Conservation (phyloP, 75 land plant genomes). For the Larix kaempferi region DNA sequence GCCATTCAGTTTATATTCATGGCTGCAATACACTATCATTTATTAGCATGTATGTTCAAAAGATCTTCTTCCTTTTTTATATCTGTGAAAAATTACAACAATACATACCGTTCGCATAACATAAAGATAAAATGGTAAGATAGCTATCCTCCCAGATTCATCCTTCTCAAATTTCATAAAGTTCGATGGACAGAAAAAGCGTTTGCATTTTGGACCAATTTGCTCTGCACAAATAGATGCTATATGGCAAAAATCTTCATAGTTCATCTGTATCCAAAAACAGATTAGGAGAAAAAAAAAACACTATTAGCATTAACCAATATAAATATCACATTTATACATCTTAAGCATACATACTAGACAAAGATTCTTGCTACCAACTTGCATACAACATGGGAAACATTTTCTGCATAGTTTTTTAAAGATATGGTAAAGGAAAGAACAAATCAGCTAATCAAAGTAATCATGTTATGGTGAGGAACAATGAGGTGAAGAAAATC, state of each 20-base stretch:
- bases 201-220: conserved; percentile 88
- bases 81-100: not conserved
- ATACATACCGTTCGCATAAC: conserved; percentile 96
- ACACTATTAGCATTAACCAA: too few relatives aligned
- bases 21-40: not conserved
- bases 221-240: conserved; percentile 94
- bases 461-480: not conserved
- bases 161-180: conserved; percentile 99
- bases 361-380: not conserved
- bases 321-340: not conserved
- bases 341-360: not conserved
- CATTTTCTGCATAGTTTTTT: too few relatives aligned
- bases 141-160: conserved; percentile 93
- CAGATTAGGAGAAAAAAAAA: too few relatives aligned
- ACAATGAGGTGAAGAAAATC: not conserved
- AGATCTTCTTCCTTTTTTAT: not conserved
- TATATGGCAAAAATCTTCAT: conserved; percentile 99
- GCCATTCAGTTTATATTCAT: not conserved
- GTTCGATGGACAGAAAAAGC: conserved; percentile 95
- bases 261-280: conserved; percentile 76
- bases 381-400: not conserved
- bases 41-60: not conserved
- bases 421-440: too few relatives aligned
- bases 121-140: conserved; percentile 94
- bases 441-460: too few relatives aligned